A percentile compares a stretch with the other conserved stretches of the same genome.
These are phyloP conservation scores for Leccinum solheimii DNA, from an alignment of 1,284 basidiomycete genomes.

Conservation along the genomic window DNA sequence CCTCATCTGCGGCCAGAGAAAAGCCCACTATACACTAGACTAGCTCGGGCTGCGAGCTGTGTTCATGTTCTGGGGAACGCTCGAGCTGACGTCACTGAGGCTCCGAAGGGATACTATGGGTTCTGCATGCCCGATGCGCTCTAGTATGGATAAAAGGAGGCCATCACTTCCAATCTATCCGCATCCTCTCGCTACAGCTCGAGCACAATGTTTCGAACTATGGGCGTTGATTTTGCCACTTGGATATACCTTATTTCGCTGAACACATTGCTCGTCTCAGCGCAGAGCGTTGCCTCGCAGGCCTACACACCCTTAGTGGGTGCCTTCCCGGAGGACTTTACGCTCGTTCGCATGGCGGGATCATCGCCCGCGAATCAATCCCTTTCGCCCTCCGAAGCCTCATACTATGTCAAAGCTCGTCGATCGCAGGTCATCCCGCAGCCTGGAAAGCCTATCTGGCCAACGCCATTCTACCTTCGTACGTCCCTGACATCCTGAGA, in stretches of 20 bases:
- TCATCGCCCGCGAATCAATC: constrained; percentile 25
- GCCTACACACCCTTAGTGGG: constrained; percentile 30
- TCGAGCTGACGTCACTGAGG: no score
- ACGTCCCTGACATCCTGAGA: constrained; percentile 39
- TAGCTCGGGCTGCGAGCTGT: no score
- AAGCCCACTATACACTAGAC: no score
- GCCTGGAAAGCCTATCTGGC: constrained; percentile 38
- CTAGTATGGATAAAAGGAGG: no score
- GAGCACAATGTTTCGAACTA: no score
- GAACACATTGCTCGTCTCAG: constrained; percentile 11
- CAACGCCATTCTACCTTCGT: constrained; percentile 31
- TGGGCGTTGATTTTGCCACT: not conserved
- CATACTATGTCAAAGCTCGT: constrained; percentile 33
- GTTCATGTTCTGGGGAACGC: no score
- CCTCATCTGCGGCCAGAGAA: no score
- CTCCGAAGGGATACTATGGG: no score
- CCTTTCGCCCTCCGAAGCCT: constrained; percentile 31
- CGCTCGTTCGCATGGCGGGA: constrained; percentile 37
- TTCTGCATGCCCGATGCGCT: no score
- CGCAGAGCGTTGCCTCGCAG: constrained; percentile 27
- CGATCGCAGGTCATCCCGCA: constrained; percentile 30
- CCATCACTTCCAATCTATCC: no score
- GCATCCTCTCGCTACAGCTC: no score
- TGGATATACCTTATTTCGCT: constrained; percentile 22
- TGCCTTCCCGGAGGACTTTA: constrained; percentile 33